Percentiles rank a stretch among this genome's conserved stretches.
phyloP scores from a whole-genome alignment of 331 rosid genomes.

The Saraca asoca region DNA sequence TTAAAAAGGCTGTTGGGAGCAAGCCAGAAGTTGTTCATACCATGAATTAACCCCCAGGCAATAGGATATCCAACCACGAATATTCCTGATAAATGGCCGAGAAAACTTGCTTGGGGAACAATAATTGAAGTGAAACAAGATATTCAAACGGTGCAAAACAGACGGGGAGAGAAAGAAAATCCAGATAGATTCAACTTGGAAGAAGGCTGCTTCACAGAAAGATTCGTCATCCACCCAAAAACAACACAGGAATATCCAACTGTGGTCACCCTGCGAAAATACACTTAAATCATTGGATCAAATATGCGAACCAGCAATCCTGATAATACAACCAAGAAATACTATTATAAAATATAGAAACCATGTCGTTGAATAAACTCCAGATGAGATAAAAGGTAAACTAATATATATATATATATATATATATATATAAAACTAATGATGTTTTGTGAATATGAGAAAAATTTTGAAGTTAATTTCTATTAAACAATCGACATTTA shows the following conservation, averaged over 20 bases:
- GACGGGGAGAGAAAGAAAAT: conserved; percentile 87
- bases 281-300: conserved; percentile 81
- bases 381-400: too few species aligned
- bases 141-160: conserved; percentile 97
- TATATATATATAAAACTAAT: too few species aligned
- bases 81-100: conserved; percentile 95
- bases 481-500: too few species aligned
- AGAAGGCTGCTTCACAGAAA: conserved; percentile 89
- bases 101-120: conserved; percentile 96
- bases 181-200: conserved; percentile 87
- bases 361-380: too few species aligned
- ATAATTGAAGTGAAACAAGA: conserved; percentile 88
- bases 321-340: conserved; percentile 71
- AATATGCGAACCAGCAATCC: conserved; percentile 72
- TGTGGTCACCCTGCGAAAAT: conserved; percentile 83
- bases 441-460: too few species aligned
- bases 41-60: conserved; percentile 95
- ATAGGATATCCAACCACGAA: conserved; percentile 90
- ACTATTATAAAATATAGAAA: too few species aligned
- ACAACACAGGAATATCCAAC: conserved; percentile 98
- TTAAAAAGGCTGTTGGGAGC: too few species aligned
- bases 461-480: too few species aligned
- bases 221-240: conserved; percentile 98
- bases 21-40: conserved; percentile 92
- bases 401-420: too few species aligned